A percentile compares a stretch with the other conserved stretches of the same genome.
Evolutionary conservation across 257 asterid genomes (phyloP).

Genomic region (Paulownia fortunei): DNA sequence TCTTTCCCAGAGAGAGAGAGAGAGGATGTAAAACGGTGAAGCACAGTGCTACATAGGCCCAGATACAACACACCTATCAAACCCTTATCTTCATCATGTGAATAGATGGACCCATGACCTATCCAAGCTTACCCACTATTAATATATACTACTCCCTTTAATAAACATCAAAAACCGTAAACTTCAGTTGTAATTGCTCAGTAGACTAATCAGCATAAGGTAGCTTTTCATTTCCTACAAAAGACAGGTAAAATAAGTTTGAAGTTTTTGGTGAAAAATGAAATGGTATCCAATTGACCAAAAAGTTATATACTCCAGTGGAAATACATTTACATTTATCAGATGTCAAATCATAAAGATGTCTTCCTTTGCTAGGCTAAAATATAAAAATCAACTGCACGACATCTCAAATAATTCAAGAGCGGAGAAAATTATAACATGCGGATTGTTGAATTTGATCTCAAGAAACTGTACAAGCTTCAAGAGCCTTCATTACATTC

Average conservation of each 20-base stretch:
- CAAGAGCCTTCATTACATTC: constrained; percentile 21
- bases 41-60: background rate
- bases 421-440: background rate
- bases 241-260: background rate
- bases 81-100: background rate
- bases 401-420: constrained; percentile 4
- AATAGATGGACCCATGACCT: background rate
- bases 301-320: background rate
- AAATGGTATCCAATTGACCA: background rate
- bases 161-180: background rate
- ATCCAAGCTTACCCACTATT: background rate
- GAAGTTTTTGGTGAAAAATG: background rate
- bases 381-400: background rate
- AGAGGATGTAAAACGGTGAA: background rate
- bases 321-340: constrained; percentile 5
- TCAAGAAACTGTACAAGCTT: constrained; percentile 24
- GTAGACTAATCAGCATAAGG: background rate
- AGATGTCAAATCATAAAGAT: background rate
- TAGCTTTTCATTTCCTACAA: background rate
- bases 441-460: background rate
- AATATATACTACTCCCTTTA: background rate
- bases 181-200: constrained; percentile 2
- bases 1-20: background rate
- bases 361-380: background rate
- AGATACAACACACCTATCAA: background rate